phyloP scores from a whole-genome alignment of 495 filamentous ascomycete genomes.

The Glutinoglossum americanum region DNA sequence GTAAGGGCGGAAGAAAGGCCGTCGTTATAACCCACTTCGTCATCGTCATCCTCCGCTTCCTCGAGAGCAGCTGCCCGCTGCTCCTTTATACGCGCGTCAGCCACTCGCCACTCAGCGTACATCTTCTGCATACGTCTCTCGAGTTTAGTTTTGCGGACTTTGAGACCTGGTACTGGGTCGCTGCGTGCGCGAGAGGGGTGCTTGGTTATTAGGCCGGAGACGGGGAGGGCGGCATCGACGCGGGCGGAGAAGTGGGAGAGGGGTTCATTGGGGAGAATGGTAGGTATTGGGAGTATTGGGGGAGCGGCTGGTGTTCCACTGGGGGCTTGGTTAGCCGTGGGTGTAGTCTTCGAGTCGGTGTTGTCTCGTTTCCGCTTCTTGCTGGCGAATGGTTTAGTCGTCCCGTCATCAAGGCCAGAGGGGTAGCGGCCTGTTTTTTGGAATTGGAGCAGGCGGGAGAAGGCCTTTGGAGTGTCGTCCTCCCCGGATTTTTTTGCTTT shows the following conservation, averaged over 20 bases:
- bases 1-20: constrained; percentile 26
- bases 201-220: constrained; percentile 26
- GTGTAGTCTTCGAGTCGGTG: no score
- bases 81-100: constrained; percentile 30
- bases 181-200: constrained; percentile 11
- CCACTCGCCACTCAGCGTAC: constrained; percentile 61
- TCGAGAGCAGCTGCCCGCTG: constrained; percentile 36
- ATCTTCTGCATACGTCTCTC: constrained; percentile 65
- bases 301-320: background rate
- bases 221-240: constrained; percentile 66
- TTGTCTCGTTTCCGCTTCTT: constrained; percentile 51
- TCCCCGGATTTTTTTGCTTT: background rate
- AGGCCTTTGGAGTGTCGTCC: constrained; percentile 7
- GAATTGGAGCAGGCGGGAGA: background rate
- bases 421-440: background rate
- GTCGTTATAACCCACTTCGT: constrained; percentile 38
- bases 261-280: constrained; percentile 61
- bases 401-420: background rate
- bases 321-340: no score
- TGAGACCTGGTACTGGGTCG: constrained; percentile 17
- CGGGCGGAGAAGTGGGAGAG: constrained; percentile 65
- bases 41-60: constrained; percentile 44
- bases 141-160: constrained; percentile 35
- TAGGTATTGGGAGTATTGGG: constrained; percentile 22
- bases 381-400: background rate